Evolutionary conservation across 768 basidiomycete genomes (phyloP).

Genomic region (Chalciporus pseudorubinellus): DNA sequence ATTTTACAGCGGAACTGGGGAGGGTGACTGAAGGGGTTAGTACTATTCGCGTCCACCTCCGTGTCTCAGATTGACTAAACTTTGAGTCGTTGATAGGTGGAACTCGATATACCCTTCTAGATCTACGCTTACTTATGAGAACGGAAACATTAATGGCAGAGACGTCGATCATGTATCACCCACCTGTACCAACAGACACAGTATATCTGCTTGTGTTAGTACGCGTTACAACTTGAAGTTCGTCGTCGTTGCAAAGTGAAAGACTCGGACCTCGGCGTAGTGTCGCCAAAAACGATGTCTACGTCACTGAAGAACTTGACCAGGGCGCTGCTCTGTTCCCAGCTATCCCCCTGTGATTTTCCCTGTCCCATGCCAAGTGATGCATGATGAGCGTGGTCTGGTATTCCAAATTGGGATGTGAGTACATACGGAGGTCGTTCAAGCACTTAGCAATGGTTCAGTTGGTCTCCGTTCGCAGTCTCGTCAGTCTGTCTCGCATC

Average conservation of each 20-base stretch:
- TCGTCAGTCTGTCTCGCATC: slow-evolving; percentile 8
- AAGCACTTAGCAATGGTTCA: slow-evolving; percentile 12
- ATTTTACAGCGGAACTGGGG: slow-evolving; percentile 30
- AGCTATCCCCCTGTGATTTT: too few species aligned
- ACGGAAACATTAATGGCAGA: not conserved
- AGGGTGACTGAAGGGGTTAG: slow-evolving; percentile 28
- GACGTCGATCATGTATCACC: slow-evolving; percentile 5
- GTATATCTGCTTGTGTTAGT: not conserved
- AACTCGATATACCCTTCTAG: slow-evolving; percentile 31
- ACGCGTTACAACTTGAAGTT: not conserved
- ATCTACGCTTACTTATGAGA: slow-evolving; percentile 3
- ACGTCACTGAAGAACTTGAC: too few species aligned
- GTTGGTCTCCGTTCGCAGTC: not conserved
- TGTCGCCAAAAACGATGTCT: too few species aligned
- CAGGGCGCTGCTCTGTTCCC: too few species aligned
- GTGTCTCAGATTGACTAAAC: slow-evolving; percentile 8
- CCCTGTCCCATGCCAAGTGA: too few species aligned
- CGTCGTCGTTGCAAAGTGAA: not conserved
- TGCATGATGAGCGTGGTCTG: not conserved
- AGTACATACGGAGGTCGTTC: not conserved
- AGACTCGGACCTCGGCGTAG: not conserved
- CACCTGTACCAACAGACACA: slow-evolving; percentile 8
- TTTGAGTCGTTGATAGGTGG: slow-evolving; percentile 21
- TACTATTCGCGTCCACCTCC: not conserved
- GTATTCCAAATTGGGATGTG: slow-evolving; percentile 6